Evolutionary conservation across 495 filamentous ascomycete species (phyloP).

Genomic region (Penicillium subrubescens): DNA sequence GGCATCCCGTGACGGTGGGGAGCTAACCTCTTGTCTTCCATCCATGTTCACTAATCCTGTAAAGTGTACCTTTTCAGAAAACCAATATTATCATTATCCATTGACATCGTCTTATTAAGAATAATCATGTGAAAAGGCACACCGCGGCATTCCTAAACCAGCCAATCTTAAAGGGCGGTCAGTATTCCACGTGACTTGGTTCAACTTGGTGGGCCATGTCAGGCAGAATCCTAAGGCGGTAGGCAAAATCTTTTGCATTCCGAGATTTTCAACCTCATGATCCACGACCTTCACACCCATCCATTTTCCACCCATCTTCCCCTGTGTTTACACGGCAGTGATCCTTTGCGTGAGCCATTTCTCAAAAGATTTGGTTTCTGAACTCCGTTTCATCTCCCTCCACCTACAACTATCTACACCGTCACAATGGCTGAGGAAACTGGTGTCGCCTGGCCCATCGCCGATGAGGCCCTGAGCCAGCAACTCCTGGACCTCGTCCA

Average conservation of each 20-base stretch:
- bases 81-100: no score
- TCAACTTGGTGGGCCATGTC: background rate
- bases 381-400: constrained; percentile 7
- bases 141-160: background rate
- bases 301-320: constrained; percentile 7
- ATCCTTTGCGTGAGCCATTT: constrained; percentile 50
- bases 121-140: no score
- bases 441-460: constrained; percentile 79
- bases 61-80: no score
- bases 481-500: constrained; percentile 84
- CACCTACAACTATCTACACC: constrained; percentile 3
- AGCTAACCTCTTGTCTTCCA: no score
- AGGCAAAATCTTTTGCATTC: background rate
- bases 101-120: no score
- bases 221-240: background rate
- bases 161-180: background rate
- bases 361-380: constrained; percentile 29
- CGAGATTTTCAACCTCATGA: background rate
- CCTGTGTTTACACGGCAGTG: constrained; percentile 39
- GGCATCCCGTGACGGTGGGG: no score
- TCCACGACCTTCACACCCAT: constrained; percentile 18
- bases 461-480: constrained; percentile 79
- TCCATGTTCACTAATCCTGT: no score
- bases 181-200: background rate
- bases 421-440: constrained; percentile 43